These are phyloP conservation scores for Xylaria bambusicola DNA, from an alignment of 495 filamentous ascomycete species.

Conservation along the genomic window DNA sequence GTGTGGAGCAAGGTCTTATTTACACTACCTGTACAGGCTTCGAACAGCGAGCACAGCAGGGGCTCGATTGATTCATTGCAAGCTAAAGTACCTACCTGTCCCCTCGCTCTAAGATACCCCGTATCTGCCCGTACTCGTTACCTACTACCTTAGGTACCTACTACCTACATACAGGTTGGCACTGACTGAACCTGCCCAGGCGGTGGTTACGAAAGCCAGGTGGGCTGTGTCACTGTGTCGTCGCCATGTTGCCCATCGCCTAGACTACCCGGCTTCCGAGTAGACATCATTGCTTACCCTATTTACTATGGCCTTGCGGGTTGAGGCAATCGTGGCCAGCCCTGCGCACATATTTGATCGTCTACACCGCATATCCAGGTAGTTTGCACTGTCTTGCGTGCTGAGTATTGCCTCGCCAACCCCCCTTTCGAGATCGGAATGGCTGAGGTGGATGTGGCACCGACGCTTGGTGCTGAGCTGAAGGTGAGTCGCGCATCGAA, in stretches of 20 bases:
- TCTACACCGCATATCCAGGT: constrained; percentile 6
- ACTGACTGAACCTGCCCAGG: not conserved
- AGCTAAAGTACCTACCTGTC: too few relatives aligned
- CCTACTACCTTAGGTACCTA: too few relatives aligned
- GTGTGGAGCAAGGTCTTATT: too few relatives aligned
- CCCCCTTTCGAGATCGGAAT: constrained; percentile 46
- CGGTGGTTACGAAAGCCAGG: constrained; percentile 1
- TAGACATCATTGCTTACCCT: too few relatives aligned
- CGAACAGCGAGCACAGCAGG: too few relatives aligned
- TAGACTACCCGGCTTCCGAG: too few relatives aligned
- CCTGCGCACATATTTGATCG: constrained; percentile 14
- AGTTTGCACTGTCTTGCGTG: constrained; percentile 21
- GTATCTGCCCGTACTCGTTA: not conserved
- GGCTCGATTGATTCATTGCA: too few relatives aligned
- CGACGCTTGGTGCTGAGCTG: constrained; percentile 85
- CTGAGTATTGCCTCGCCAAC: constrained; percentile 14
- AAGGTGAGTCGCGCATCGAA: constrained; percentile 61
- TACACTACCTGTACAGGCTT: too few relatives aligned
- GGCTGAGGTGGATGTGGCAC: constrained; percentile 72
- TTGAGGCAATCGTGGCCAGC: constrained; percentile 16
- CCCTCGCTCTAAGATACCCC: too few relatives aligned
- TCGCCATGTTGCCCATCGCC: not conserved
- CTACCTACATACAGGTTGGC: too few relatives aligned
- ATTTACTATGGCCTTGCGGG: constrained; percentile 31
- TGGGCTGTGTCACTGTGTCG: constrained; percentile 5